Percentiles rank a stretch among this genome's conserved stretches.
phyloP scores from a whole-genome alignment of 257 asterid genomes.

The Plectranthus barbatus region DNA sequence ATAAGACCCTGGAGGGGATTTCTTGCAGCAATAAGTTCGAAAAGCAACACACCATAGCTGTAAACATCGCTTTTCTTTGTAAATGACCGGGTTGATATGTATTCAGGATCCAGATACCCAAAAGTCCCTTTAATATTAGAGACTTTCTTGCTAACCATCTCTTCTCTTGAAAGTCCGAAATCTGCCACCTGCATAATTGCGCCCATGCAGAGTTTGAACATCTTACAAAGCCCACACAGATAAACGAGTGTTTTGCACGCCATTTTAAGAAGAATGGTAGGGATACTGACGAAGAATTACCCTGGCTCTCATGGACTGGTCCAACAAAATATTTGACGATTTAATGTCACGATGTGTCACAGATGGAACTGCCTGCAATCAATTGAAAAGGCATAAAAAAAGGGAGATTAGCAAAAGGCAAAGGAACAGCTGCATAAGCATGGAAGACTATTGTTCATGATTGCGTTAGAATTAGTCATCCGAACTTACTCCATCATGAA shows the following conservation, averaged over 20 bases:
- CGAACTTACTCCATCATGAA: conserved; percentile 89
- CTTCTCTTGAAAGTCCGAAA: conserved; percentile 97
- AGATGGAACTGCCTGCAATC: conserved; percentile 88
- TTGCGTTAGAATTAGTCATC: neutral
- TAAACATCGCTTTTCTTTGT: conserved; percentile 91
- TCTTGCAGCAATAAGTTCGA: conserved; percentile 86
- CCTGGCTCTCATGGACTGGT: conserved; percentile 83
- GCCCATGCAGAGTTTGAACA: conserved; percentile 5
- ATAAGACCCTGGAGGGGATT: conserved; percentile 89
- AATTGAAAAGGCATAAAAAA: conserved; percentile 11
- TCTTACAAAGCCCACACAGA: neutral
- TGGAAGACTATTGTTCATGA: neutral
- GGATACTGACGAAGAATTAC: conserved; percentile 30
- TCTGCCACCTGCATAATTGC: conserved; percentile 66
- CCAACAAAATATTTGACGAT: conserved; percentile 91
- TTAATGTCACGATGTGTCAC: conserved; percentile 90
- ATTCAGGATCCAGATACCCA: conserved; percentile 95
- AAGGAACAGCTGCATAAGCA: too few relatives aligned
- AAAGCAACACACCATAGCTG: conserved; percentile 84
- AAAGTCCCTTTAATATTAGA: conserved; percentile 79
- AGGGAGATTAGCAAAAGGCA: too few relatives aligned
- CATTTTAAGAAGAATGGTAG: neutral
- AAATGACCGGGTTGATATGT: conserved; percentile 73
- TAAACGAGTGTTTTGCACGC: neutral
- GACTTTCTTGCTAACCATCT: conserved; percentile 57